Conservation (phyloP, 345 rosid genomes). For the Heritiera littoralis region DNA sequence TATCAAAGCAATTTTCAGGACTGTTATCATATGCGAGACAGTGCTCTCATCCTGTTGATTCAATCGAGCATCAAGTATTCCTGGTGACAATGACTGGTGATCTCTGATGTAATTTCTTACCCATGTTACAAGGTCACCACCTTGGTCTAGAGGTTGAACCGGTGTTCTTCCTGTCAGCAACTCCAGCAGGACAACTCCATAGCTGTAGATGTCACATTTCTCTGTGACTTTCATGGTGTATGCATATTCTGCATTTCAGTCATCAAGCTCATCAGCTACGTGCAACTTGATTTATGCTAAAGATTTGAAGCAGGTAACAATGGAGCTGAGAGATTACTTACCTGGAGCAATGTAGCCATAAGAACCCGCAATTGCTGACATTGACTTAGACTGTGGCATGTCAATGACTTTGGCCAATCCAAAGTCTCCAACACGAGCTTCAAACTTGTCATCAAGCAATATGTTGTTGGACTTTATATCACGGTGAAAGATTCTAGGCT, state of each 20-base stretch:
- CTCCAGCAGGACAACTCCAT: constrained; percentile 81
- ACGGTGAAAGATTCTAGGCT: constrained; percentile 85
- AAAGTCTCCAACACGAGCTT: constrained; percentile 93
- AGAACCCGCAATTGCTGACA: constrained; percentile 96
- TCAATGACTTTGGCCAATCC: constrained; percentile 91
- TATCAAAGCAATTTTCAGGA: constrained; percentile 69
- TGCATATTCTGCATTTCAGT: constrained; percentile 64
- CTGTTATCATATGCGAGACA: constrained; percentile 66
- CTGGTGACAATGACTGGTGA: constrained; percentile 49
- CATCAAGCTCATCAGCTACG: not conserved
- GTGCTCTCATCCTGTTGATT: constrained; percentile 41
- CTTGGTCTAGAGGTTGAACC: constrained; percentile 86
- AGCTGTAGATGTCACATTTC: constrained; percentile 91
- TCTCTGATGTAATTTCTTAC: constrained; percentile 59
- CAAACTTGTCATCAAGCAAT: constrained; percentile 73
- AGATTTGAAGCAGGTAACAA: too few relatives aligned
- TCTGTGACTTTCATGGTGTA: constrained; percentile 95
- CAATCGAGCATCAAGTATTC: constrained; percentile 26
- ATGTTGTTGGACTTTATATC: constrained; percentile 87
- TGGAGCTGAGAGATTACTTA: constrained; percentile 25
- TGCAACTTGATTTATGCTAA: not conserved
- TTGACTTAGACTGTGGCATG: constrained; percentile 85
- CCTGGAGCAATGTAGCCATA: constrained; percentile 98
- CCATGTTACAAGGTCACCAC: constrained; percentile 87
- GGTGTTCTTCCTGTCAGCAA: constrained; percentile 79